phyloP scores from a whole-genome alignment of 2,329 filamentous ascomycete species.

The Ascosphaera pollenicola region DNA sequence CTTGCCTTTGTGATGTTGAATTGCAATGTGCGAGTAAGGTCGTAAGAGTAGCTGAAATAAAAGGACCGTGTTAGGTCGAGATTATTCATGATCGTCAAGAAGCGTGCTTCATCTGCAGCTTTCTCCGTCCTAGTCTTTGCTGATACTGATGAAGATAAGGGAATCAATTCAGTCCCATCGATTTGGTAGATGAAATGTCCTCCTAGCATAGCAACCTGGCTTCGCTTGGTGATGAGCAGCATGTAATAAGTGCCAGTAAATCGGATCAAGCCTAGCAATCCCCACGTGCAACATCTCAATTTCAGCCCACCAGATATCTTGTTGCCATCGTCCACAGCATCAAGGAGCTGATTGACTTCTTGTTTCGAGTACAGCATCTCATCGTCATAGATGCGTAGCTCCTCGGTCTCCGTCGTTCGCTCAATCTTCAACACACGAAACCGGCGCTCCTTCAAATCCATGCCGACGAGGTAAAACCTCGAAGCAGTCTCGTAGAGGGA shows the following conservation, averaged over 20 bases:
- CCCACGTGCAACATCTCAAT: conserved; percentile 79
- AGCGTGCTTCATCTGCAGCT: conserved; percentile 75
- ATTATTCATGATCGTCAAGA: conserved; percentile 71
- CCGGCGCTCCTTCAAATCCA: conserved; percentile 68
- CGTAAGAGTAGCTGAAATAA: conserved; percentile 97
- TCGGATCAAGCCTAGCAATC: conserved; percentile 78
- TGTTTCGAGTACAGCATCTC: conserved; percentile 82
- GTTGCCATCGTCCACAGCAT: conserved; percentile 89
- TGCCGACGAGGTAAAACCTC: conserved; percentile 83
- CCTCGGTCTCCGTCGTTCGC: conserved; percentile 56
- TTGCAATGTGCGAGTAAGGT: conserved; percentile 79
- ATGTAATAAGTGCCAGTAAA: conserved; percentile 97
- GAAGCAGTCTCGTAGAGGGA: conserved; percentile 92
- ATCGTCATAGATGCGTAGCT: conserved; percentile 74
- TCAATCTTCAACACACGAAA: conserved; percentile 93
- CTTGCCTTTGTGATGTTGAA: conserved; percentile 75
- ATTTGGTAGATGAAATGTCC: conserved; percentile 93
- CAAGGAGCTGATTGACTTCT: conserved; percentile 82
- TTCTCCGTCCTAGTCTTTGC: conserved; percentile 54
- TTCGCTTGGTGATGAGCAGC: conserved; percentile 88
- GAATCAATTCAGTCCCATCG: conserved; percentile 78
- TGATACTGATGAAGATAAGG: conserved; percentile 49
- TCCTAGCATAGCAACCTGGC: conserved; percentile 85
- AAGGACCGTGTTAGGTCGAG: conserved; percentile 79
- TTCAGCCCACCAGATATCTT: conserved; percentile 75